These are phyloP conservation scores for Boletales sp. DNA, from an alignment of 768 basidiomycete species.

Conservation along the genomic window DNA sequence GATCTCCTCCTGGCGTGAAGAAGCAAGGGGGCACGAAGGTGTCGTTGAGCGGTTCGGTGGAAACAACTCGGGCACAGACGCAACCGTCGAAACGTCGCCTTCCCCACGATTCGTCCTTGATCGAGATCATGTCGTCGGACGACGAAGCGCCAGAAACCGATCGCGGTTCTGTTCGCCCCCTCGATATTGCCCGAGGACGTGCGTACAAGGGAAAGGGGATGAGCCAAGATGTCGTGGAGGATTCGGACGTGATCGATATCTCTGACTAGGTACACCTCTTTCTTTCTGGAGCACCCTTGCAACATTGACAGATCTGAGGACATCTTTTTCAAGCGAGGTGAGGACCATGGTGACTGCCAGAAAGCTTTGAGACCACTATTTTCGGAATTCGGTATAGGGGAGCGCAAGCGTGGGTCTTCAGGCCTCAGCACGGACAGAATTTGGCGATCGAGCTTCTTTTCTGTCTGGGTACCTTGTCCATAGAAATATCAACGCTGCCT, in stretches of 20 bases:
- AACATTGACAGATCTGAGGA: too few species aligned
- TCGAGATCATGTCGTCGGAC: conserved; percentile 20
- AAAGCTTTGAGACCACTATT: too few species aligned
- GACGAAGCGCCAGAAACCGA: conserved; percentile 7
- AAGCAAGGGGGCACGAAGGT: too few species aligned
- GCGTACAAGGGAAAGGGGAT: conserved; percentile 10
- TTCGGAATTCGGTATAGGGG: too few species aligned
- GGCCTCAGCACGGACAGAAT: too few species aligned
- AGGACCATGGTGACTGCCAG: too few species aligned
- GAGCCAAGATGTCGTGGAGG: conserved; percentile 33
- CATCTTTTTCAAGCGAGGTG: too few species aligned
- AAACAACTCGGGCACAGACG: conserved; percentile 9
- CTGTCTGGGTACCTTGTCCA: too few species aligned
- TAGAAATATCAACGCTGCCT: too few species aligned
- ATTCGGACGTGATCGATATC: conserved; percentile 56
- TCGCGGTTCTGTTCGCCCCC: not conserved
- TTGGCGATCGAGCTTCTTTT: too few species aligned
- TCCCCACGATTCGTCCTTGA: conserved; percentile 21
- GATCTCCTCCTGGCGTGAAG: conserved; percentile 12
- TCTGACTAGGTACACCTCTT: conserved; percentile 26
- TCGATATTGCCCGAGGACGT: conserved; percentile 9
- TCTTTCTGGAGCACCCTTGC: too few species aligned
- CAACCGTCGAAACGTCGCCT: conserved; percentile 10
- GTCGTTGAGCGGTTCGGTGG: conserved; percentile 5
- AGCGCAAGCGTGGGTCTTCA: too few species aligned